Evolutionary conservation across 2,329 filamentous ascomycete genomes (phyloP).

Genomic region (Colletotrichum camelliae): DNA sequence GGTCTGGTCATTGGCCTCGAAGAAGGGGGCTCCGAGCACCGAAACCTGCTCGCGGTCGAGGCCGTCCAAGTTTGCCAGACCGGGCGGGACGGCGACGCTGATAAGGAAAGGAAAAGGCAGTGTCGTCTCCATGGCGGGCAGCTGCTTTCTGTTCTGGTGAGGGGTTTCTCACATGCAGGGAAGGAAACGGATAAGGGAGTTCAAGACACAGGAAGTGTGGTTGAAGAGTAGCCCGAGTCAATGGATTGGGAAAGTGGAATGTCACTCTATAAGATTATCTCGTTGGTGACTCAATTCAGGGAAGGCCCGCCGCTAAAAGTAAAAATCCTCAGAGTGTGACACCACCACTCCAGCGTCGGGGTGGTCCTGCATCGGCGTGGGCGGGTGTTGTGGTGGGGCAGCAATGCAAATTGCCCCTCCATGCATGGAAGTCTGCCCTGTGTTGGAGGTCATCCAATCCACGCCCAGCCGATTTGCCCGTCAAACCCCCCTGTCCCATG

Average conservation of each 20-base stretch:
- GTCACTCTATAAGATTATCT: constrained; percentile 19
- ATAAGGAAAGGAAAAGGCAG: constrained; percentile 68
- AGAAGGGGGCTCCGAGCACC: constrained; percentile 64
- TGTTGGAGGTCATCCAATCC: constrained; percentile 18
- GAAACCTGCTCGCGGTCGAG: constrained; percentile 63
- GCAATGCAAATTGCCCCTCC: constrained; percentile 23
- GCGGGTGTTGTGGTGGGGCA: constrained; percentile 28
- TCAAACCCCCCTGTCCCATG: constrained; percentile 7
- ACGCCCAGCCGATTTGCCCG: constrained; percentile 18
- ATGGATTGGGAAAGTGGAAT: constrained; percentile 5
- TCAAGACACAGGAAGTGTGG: background rate
- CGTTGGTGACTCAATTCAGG: constrained; percentile 16
- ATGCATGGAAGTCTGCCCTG: constrained; percentile 10
- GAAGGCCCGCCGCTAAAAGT: constrained; percentile 16
- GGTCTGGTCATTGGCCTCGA: constrained; percentile 55
- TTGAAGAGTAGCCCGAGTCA: background rate
- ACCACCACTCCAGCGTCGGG: constrained; percentile 12
- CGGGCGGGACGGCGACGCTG: constrained; percentile 58
- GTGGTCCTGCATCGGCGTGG: constrained; percentile 31
- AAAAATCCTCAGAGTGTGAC: constrained; percentile 21
- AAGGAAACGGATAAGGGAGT: background rate
- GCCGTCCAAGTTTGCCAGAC: constrained; percentile 54
- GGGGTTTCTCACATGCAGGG: background rate
- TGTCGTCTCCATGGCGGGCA: constrained; percentile 64
- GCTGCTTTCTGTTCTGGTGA: background rate